A percentile compares a stretch with the other conserved stretches of the same genome.
Conservation (phyloP, 1,139 yeast genomes). For the Magnusiomyces magnusii region DNA sequence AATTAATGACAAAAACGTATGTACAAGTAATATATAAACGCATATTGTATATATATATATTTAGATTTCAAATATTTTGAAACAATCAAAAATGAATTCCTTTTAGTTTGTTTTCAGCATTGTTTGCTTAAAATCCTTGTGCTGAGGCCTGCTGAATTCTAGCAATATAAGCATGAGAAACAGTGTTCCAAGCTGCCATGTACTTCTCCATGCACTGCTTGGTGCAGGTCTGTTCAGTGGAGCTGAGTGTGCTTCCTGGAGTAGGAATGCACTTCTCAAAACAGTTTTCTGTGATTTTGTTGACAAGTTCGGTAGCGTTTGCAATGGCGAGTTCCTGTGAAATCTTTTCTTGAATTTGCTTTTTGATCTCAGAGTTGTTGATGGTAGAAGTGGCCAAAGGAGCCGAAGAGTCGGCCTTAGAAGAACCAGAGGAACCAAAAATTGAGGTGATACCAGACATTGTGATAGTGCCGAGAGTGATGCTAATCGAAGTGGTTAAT, state of each 20-base stretch:
- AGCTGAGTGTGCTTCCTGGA: slow-evolving; percentile 44
- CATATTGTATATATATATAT: no score
- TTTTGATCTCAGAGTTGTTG: slow-evolving; percentile 38
- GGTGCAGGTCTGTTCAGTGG: slow-evolving; percentile 50
- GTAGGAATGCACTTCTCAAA: slow-evolving; percentile 63
- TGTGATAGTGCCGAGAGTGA: background rate
- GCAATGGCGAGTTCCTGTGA: slow-evolving; percentile 81
- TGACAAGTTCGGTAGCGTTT: slow-evolving; percentile 80
- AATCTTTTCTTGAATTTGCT: slow-evolving; percentile 62
- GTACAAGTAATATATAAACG: no score
- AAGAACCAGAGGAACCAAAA: slow-evolving; percentile 35
- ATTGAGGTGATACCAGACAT: slow-evolving; percentile 34
- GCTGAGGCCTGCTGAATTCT: slow-evolving; percentile 53
- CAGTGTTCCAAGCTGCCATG: slow-evolving; percentile 84
- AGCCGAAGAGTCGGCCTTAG: slow-evolving; percentile 22
- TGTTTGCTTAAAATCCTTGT: slow-evolving; percentile 6
- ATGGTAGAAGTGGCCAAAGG: slow-evolving; percentile 32
- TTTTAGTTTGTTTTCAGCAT: background rate
- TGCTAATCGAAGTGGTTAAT: background rate
- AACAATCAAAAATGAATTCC: no score
- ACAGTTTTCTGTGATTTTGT: slow-evolving; percentile 83
- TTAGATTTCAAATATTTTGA: no score
- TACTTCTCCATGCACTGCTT: slow-evolving; percentile 77
- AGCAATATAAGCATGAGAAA: slow-evolving; percentile 66
- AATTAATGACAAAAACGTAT: no score